Percentiles rank a stretch among this genome's conserved stretches.
These are phyloP conservation scores for Aspergillus sclerotiicarbonarius DNA, from an alignment of 495 filamentous ascomycete species.

Conservation along the genomic window DNA sequence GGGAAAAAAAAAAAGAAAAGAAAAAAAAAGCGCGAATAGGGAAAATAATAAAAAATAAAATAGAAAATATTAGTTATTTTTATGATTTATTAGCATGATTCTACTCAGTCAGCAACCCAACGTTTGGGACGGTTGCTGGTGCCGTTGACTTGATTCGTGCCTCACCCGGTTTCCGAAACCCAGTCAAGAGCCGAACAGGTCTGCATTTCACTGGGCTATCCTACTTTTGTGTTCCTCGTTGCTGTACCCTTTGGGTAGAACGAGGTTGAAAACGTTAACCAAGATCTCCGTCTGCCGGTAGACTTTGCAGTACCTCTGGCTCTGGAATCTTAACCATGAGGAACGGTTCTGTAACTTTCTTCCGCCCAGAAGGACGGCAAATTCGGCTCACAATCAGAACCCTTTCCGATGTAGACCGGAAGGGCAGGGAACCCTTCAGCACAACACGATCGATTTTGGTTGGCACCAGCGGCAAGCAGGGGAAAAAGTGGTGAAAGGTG, in stretches of 20 bases:
- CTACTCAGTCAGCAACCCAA: slow-evolving; percentile 8
- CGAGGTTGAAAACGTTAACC: neutral
- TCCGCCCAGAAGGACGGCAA: slow-evolving; percentile 19
- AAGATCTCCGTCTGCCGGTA: neutral
- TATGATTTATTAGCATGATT: slow-evolving; percentile 3
- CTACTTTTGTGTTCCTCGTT: neutral
- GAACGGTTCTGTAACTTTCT: slow-evolving; percentile 12
- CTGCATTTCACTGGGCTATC: neutral
- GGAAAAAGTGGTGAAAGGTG: slow-evolving; percentile 20
- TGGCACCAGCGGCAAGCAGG: slow-evolving; percentile 27
- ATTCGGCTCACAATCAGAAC: slow-evolving; percentile 20
- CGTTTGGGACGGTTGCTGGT: slow-evolving; percentile 20
- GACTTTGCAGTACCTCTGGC: slow-evolving; percentile 7
- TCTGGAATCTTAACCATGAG: slow-evolving; percentile 7
- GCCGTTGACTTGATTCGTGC: slow-evolving; percentile 22
- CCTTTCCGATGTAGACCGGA: slow-evolving; percentile 24
- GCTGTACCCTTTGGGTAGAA: neutral
- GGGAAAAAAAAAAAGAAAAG: slow-evolving; percentile 14
- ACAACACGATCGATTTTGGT: slow-evolving; percentile 18
- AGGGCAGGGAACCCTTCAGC: slow-evolving; percentile 11
- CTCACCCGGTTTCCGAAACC: slow-evolving; percentile 24
- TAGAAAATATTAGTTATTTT: slow-evolving; percentile 7
- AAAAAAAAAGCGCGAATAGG: slow-evolving; percentile 10
- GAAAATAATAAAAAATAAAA: slow-evolving; percentile 10
- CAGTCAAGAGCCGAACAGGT: slow-evolving; percentile 20